Evolutionary conservation across 2,329 filamentous ascomycete genomes (phyloP), one percentile per base, ranked within the genome.

Genomic region (Sporothrix mexicana): DNA sequence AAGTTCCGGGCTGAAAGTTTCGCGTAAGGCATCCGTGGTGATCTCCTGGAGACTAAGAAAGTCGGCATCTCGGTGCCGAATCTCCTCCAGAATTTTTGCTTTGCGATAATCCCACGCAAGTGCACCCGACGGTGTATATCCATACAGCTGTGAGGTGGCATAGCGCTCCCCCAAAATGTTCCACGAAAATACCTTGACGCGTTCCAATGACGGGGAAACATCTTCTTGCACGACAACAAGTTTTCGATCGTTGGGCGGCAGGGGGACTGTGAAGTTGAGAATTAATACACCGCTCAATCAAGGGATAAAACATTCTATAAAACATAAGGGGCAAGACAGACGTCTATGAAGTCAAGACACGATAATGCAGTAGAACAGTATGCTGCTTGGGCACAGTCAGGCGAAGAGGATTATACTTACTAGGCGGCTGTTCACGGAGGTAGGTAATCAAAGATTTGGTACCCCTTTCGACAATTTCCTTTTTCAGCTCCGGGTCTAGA

Each of bases 111-210:
- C 92, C 96, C 96, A 99, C 41, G 89, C 86, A 30, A 99, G 85
- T 9, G 94, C 94, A 72, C 88, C 88, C 17, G 91, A 91, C 2
- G 96, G 93, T 0, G 94, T 95, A 81, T 98, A 98, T 59, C 95
- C 95, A 80, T 98, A 98, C 75, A 93, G 90, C 71, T 90, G 87
- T 71, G 90, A 87, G 0, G 95, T 98, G 4, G 95, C 95, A 78
- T 96, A 97, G 78, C 94, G 93, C 82, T 98, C 94, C 82, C 95
- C 98, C 12, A 99, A 88, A 64, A 95, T 97, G 80, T 99, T 99
- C 90, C 96, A 98, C 25, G 93, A 97, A 74, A 98, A 86, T 9
- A 97, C 91, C 73, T 93, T 93, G 80, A 98, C 90, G 70, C 90
- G 91, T 78, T 98, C 89, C 75, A 89, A 81, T 71, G 79, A 85